phyloP scores from a whole-genome alignment of 2,329 filamentous ascomycete genomes.

The Elsinoe necatrix region DNA sequence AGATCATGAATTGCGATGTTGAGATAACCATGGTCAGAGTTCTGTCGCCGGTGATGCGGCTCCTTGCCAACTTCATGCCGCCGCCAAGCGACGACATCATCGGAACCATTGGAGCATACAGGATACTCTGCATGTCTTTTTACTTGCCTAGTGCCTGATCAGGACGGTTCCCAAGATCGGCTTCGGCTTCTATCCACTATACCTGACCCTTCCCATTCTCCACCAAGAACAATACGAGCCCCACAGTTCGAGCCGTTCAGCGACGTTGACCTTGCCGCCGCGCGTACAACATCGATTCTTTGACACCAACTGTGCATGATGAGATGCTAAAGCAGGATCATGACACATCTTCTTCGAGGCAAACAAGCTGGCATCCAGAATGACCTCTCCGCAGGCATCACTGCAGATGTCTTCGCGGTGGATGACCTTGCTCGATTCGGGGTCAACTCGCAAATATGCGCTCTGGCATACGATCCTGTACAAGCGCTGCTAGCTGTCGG shows the following conservation, averaged over 20 bases:
- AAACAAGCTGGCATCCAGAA: slow-evolving; percentile 91
- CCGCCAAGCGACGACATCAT: slow-evolving; percentile 13
- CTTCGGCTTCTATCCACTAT: no score
- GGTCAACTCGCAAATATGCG: slow-evolving; percentile 59
- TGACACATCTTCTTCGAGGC: slow-evolving; percentile 81
- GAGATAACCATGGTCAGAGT: not conserved
- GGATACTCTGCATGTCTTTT: no score
- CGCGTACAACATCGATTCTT: not conserved
- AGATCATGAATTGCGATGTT: not conserved
- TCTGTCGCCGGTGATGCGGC: not conserved
- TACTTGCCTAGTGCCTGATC: no score
- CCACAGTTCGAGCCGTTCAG: not conserved
- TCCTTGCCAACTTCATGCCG: not conserved
- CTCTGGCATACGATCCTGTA: slow-evolving; percentile 82
- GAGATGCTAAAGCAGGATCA: slow-evolving; percentile 32
- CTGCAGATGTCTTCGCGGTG: slow-evolving; percentile 67
- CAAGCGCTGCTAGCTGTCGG: slow-evolving; percentile 90
- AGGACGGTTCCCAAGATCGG: no score
- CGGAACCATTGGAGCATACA: not conserved
- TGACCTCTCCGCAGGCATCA: slow-evolving; percentile 77
- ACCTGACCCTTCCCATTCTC: no score
- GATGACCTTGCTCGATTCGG: slow-evolving; percentile 77
- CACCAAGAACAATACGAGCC: not conserved
- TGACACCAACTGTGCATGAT: not conserved
- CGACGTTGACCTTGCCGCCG: not conserved